phyloP scores from a whole-genome alignment of 805 yeast genomes.

The Peterozyma toletana region DNA sequence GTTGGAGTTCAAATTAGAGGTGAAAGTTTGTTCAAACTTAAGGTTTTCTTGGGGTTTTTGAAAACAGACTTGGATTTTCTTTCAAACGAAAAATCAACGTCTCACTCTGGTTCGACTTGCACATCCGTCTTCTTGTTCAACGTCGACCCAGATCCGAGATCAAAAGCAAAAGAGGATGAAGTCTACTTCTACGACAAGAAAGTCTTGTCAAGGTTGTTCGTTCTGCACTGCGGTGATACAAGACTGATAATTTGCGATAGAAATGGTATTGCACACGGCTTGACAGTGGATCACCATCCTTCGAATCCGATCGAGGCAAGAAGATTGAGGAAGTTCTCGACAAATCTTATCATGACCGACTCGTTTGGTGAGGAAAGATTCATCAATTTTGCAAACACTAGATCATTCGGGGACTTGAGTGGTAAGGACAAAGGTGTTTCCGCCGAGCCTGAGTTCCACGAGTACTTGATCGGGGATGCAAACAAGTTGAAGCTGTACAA shows the following conservation, averaged over 20 bases:
- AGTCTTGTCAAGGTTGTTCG: conserved; percentile 58
- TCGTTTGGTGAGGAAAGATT: conserved; percentile 91
- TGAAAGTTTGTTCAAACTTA: conserved; percentile 50
- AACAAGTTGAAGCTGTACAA: conserved; percentile 26
- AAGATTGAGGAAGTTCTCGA: conserved; percentile 57
- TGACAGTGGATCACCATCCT: conserved; percentile 84
- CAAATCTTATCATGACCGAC: conserved; percentile 68
- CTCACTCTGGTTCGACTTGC: conserved; percentile 27
- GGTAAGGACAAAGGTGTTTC: conserved; percentile 81
- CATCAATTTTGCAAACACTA: conserved; percentile 76
- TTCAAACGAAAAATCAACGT: conserved; percentile 17
- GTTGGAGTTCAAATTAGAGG: conserved; percentile 9
- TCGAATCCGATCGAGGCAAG: conserved; percentile 70
- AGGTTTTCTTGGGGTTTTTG: conserved; percentile 60
- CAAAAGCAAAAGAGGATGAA: conserved; percentile 13
- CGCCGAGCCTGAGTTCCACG: conserved; percentile 85
- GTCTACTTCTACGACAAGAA: conserved; percentile 56
- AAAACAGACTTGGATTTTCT: conserved; percentile 59
- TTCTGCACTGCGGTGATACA: conserved; percentile 93
- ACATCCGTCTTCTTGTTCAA: conserved; percentile 24
- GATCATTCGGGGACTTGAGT: conserved; percentile 84
- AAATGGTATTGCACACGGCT: conserved; percentile 68
- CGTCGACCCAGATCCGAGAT: conserved; percentile 23
- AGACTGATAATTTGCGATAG: conserved; percentile 80
- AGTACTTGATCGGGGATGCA: conserved; percentile 61